Evolutionary conservation across 345 rosid genomes (phyloP).

Genomic region (Salix purpurea): DNA sequence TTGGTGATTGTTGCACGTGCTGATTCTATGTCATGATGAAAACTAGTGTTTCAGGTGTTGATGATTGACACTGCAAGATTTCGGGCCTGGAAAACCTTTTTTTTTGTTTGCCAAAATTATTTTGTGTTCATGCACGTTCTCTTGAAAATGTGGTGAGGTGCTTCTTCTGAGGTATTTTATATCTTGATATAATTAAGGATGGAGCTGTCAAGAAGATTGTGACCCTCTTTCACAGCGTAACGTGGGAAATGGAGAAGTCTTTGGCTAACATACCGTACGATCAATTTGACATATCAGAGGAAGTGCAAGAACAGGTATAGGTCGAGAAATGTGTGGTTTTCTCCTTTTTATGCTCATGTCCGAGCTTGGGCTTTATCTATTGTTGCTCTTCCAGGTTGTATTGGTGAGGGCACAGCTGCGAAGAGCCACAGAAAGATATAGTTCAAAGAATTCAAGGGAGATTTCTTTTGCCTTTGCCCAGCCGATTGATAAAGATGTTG

Average conservation of each 20-base stretch:
- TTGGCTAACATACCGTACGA: slow-evolving; percentile 60
- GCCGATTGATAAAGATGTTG: slow-evolving; percentile 38
- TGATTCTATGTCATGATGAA: slow-evolving; percentile 4
- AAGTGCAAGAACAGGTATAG: slow-evolving; percentile 77
- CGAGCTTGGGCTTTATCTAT: not conserved
- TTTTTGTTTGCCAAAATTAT: slow-evolving; percentile 14
- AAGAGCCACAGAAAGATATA: slow-evolving; percentile 72
- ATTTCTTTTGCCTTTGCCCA: slow-evolving; percentile 43
- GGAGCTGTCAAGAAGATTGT: slow-evolving; percentile 62
- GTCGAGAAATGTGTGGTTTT: not conserved
- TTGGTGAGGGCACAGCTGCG: slow-evolving; percentile 71
- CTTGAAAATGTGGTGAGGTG: slow-evolving; percentile 19
- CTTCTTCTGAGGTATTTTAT: slow-evolving; percentile 38
- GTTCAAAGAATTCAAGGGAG: slow-evolving; percentile 47
- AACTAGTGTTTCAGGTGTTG: not conserved
- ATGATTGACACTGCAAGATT: not conserved
- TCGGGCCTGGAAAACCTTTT: not conserved
- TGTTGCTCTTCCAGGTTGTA: slow-evolving; percentile 46
- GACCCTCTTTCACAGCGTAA: slow-evolving; percentile 74
- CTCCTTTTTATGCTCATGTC: slow-evolving; percentile 4
- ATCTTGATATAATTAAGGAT: slow-evolving; percentile 50
- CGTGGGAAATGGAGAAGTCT: slow-evolving; percentile 81
- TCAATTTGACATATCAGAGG: slow-evolving; percentile 70
- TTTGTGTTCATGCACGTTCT: slow-evolving; percentile 13
- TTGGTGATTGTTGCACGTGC: not conserved